Conservation (phyloP, 306 rosid species). For the Medicago lupulina region DNA sequence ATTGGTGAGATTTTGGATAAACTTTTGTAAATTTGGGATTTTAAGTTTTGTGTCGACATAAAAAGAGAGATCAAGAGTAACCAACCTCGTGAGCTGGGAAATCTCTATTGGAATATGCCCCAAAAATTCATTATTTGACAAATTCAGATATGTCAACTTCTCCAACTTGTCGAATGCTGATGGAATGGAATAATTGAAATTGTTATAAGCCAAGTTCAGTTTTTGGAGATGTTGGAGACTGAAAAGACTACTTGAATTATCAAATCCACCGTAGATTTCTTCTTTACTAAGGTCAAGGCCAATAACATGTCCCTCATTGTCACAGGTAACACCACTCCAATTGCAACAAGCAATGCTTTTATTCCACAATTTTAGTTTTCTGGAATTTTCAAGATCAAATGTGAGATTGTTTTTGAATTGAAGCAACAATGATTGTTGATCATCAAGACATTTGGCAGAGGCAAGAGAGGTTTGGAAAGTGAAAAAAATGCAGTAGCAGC, state of each 20-base stretch:
- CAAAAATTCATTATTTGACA: not conserved
- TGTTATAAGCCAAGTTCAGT: not conserved
- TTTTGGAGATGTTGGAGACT: constrained; percentile 40
- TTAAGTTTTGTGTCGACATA: not conserved
- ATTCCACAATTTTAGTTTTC: not conserved
- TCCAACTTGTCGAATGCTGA: constrained; percentile 13
- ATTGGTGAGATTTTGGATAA: constrained; percentile 39
- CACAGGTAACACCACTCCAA: not conserved
- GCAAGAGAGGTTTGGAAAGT: no score
- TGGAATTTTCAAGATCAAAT: not conserved
- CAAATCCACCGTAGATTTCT: constrained; percentile 1
- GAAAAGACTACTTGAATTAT: constrained; percentile 39
- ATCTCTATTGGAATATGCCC: constrained; percentile 33
- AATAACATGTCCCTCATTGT: constrained; percentile 16
- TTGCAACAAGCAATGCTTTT: not conserved
- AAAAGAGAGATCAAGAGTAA: constrained; percentile 38
- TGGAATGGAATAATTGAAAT: constrained; percentile 16
- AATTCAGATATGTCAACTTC: constrained; percentile 23
- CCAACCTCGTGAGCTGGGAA: constrained; percentile 18
- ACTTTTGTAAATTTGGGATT: constrained; percentile 3
- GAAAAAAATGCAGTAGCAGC: no score
- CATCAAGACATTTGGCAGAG: no score
- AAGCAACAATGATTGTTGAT: not conserved
- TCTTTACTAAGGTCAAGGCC: constrained; percentile 36
- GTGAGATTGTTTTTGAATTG: not conserved